A percentile compares a stretch with the other conserved stretches of the same genome.
Evolutionary conservation across 179 eudicot species (phyloP).

Genomic region (Sideroxylon spinosum): DNA sequence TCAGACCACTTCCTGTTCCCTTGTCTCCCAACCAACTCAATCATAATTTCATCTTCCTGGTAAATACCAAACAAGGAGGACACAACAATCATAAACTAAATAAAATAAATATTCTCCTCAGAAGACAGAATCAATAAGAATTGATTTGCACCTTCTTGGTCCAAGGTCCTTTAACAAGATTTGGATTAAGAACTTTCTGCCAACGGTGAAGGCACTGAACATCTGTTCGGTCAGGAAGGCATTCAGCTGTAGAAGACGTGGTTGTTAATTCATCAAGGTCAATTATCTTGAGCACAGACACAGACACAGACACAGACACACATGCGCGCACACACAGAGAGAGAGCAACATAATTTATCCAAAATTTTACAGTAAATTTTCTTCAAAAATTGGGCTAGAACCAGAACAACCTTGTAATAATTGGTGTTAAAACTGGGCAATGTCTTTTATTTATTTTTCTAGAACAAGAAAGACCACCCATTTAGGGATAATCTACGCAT

Average conservation of each 20-base stretch:
- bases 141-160: constrained; percentile 39
- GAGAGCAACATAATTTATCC: background rate
- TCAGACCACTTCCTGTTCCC: constrained; percentile 52
- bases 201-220: constrained; percentile 79
- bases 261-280: background rate
- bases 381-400: background rate
- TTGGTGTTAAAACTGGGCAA: no score
- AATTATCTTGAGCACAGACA: background rate
- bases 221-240: constrained; percentile 48
- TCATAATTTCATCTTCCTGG: constrained; percentile 51
- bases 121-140: background rate
- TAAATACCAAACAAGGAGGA: background rate
- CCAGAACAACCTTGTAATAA: no score
- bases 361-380: background rate
- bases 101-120: background rate
- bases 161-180: constrained; percentile 58
- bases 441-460: no score
- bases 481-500: no score
- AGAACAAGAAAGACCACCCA: no score
- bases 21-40: constrained; percentile 30
- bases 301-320: background rate
- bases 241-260: constrained; percentile 47
- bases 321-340: constrained; percentile 5
- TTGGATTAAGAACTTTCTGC: constrained; percentile 61
- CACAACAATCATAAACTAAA: background rate